Evolutionary conservation across 2,329 filamentous ascomycete genomes (phyloP).

Genomic region (Cercospora sesami): DNA sequence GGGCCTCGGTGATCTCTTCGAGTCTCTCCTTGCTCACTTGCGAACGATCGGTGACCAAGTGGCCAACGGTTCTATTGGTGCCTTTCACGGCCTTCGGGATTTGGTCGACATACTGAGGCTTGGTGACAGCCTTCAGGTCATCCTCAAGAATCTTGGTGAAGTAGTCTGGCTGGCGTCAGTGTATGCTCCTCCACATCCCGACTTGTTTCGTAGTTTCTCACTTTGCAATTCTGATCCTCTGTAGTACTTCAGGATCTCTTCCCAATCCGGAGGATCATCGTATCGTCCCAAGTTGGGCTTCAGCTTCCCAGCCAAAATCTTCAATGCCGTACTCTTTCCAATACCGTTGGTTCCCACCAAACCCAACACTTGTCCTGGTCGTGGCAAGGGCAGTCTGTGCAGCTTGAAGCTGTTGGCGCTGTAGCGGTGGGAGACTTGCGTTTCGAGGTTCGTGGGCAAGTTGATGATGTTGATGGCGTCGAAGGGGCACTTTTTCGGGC

Average conservation of each 20-base stretch:
- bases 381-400: constrained; percentile 91
- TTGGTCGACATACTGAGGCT: constrained; percentile 99
- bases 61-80: constrained; percentile 70
- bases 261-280: constrained; percentile 97
- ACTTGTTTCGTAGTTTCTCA: constrained; percentile 47
- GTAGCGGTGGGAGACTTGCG: constrained; percentile 96
- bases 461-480: constrained; percentile 99
- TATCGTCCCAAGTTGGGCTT: constrained; percentile 96
- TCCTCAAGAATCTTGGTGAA: constrained; percentile 98
- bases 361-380: constrained; percentile 91
- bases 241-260: constrained; percentile 98
- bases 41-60: constrained; percentile 72
- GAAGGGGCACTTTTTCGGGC: constrained; percentile 98
- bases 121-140: constrained; percentile 94
- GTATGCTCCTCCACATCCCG: constrained; percentile 22
- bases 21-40: constrained; percentile 69
- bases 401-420: constrained; percentile 99
- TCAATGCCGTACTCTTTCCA: constrained; percentile 98
- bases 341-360: constrained; percentile 99
- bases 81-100: constrained; percentile 89
- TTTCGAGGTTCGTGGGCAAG: constrained; percentile 97
- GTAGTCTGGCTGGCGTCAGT: constrained; percentile 65
- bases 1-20: constrained; percentile 75
- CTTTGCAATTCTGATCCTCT: constrained; percentile 96
- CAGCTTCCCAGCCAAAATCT: constrained; percentile 96